Conservation (phyloP, 2,329 filamentous ascomycete species). For the Trichoderma sp. region DNA sequence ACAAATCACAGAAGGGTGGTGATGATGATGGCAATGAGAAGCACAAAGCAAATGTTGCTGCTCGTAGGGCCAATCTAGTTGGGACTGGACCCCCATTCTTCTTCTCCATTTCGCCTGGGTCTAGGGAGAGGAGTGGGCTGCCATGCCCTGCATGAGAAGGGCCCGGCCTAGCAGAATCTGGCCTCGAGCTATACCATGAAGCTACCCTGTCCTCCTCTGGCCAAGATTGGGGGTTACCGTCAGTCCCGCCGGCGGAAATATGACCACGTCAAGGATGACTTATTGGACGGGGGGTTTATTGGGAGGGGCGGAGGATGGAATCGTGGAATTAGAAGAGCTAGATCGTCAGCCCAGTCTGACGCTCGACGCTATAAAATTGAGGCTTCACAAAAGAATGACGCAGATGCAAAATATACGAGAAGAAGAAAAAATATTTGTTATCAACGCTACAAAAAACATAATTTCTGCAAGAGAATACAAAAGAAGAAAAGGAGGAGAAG, state of each 20-base stretch:
- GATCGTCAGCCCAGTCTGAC: background rate
- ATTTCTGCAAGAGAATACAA: background rate
- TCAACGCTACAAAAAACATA: background rate
- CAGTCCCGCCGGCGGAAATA: background rate
- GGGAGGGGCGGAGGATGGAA: background rate
- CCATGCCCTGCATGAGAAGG: background rate
- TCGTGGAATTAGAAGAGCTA: background rate
- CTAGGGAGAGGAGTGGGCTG: background rate
- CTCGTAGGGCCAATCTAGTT: background rate
- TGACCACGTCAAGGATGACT: background rate
- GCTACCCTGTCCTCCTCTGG: background rate
- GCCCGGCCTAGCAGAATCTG: constrained; percentile 6
- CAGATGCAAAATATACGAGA: background rate
- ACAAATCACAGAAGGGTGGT: background rate
- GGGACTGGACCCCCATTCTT: background rate
- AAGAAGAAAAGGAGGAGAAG: background rate
- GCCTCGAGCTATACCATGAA: background rate
- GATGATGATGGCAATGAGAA: background rate
- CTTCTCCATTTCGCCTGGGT: background rate
- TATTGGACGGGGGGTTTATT: background rate
- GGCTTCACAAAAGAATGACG: background rate
- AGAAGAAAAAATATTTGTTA: background rate
- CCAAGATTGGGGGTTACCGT: background rate
- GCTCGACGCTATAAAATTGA: background rate
- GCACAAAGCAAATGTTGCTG: background rate